These are phyloP conservation scores for Gentiana dahurica DNA, from an alignment of 257 asterid genomes.

Conservation along the genomic window DNA sequence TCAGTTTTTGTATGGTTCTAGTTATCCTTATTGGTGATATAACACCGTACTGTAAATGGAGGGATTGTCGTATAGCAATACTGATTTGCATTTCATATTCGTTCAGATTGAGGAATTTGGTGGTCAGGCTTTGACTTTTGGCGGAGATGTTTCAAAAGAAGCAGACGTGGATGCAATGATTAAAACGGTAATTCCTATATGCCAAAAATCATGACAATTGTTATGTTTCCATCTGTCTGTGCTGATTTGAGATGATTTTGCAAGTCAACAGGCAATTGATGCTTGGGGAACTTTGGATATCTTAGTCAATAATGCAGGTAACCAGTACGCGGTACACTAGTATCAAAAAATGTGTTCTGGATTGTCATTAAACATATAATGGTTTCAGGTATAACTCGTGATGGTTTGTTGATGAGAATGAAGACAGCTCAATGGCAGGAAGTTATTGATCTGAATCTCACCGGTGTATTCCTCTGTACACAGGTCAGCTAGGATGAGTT, in stretches of 20 bases:
- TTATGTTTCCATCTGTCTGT: constrained; percentile 8
- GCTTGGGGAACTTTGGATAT: constrained; percentile 94
- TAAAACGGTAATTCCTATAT: constrained; percentile 49
- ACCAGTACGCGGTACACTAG: not conserved
- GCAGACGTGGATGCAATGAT: constrained; percentile 84
- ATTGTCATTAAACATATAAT: constrained; percentile 4
- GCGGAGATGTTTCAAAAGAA: constrained; percentile 99
- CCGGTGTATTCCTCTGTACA: constrained; percentile 88
- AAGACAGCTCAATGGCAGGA: constrained; percentile 90
- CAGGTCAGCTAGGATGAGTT: constrained; percentile 39
- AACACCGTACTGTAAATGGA: no score
- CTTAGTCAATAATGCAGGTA: constrained; percentile 88
- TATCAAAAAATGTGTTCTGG: not conserved
- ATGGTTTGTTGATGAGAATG: constrained; percentile 94
- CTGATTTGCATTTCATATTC: not conserved
- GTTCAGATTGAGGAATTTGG: constrained; percentile 79
- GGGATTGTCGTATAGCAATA: no score
- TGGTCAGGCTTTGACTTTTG: constrained; percentile 79
- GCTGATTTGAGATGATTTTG: constrained; percentile 20
- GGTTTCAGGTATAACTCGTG: constrained; percentile 81
- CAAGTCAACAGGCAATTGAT: constrained; percentile 64
- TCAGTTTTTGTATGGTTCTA: no score
- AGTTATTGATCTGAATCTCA: constrained; percentile 88
- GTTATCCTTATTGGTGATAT: no score
- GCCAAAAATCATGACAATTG: no score